Conservation (phyloP, 768 basidiomycete genomes). For the Psilocybe subaeruginosa region DNA sequence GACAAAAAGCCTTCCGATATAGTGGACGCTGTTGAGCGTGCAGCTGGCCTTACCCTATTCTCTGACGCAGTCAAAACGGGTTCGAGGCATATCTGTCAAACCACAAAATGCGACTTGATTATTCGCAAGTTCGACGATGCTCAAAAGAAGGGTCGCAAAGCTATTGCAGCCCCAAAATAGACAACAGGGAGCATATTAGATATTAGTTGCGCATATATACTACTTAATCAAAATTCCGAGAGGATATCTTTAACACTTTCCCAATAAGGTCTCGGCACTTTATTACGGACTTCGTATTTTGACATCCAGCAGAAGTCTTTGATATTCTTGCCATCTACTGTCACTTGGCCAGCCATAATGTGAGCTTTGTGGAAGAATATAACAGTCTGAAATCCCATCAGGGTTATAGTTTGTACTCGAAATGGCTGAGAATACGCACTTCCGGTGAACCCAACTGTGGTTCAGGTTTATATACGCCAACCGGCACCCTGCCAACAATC, state of each 20-base stretch:
- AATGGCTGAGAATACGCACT: constrained; percentile 28
- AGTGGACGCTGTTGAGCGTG: constrained; percentile 94
- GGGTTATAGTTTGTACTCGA: not conserved
- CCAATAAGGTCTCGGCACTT: constrained; percentile 78
- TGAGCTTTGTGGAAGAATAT: constrained; percentile 95
- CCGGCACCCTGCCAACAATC: constrained; percentile 89
- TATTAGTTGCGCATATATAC: constrained; percentile 6
- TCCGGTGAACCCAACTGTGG: constrained; percentile 33
- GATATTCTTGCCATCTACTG: constrained; percentile 53
- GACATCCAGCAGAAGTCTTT: constrained; percentile 93
- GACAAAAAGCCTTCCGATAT: constrained; percentile 3
- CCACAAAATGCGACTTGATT: constrained; percentile 85
- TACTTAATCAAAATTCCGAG: constrained; percentile 35
- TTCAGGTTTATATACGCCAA: constrained; percentile 70
- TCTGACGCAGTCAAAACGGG: constrained; percentile 73
- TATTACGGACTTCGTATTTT: constrained; percentile 82
- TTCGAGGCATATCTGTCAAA: constrained; percentile 87
- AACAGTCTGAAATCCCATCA: constrained; percentile 48
- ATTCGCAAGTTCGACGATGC: constrained; percentile 92
- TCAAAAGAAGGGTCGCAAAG: constrained; percentile 65
- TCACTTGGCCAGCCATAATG: constrained; percentile 86
- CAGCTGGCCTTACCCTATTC: constrained; percentile 88
- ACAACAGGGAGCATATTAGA: constrained; percentile 1
- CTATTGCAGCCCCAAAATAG: constrained; percentile 54
- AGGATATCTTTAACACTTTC: constrained; percentile 76